phyloP scores from a whole-genome alignment of 2,329 filamentous ascomycete species.

The Trichoderma pleuroti region DNA sequence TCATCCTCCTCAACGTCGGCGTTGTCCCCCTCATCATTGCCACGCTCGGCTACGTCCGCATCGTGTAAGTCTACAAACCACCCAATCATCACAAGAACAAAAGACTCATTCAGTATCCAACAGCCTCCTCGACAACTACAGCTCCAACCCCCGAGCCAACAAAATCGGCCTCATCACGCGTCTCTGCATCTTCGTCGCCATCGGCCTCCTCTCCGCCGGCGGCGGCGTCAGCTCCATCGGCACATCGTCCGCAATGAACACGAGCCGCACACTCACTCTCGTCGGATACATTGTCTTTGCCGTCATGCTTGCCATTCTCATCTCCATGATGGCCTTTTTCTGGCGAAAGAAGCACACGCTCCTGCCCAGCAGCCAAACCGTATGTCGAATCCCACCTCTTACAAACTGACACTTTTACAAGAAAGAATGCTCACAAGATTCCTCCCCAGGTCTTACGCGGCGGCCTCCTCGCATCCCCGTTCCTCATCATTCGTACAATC shows the following conservation, averaged over 20 bases:
- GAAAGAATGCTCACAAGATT: neutral
- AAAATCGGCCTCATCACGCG: conserved; percentile 22
- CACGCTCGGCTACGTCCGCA: conserved; percentile 26
- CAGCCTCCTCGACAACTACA: conserved; percentile 26
- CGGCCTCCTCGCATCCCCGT: conserved; percentile 23
- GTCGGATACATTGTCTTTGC: conserved; percentile 26
- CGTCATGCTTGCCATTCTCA: conserved; percentile 21
- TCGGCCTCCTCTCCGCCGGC: conserved; percentile 23
- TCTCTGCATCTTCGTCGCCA: conserved; percentile 20
- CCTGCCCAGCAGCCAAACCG: conserved; percentile 21
- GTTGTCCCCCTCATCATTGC: conserved; percentile 29
- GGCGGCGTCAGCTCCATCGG: conserved; percentile 23
- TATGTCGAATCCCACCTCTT: neutral
- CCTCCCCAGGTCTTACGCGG: conserved; percentile 19
- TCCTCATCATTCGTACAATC: conserved; percentile 24
- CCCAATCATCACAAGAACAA: too few relatives aligned
- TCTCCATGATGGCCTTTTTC: conserved; percentile 22
- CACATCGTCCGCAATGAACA: neutral
- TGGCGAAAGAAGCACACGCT: conserved; percentile 18
- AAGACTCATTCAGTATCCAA: neutral
- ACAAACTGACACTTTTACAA: neutral
- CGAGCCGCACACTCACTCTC: conserved; percentile 23
- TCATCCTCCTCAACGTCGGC: conserved; percentile 30
- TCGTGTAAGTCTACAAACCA: conserved; percentile 24
- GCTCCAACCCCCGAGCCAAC: conserved; percentile 22